Base-by-base conservation (phyloP, 306 rosid species). In the Parietaria judaica region DNA sequence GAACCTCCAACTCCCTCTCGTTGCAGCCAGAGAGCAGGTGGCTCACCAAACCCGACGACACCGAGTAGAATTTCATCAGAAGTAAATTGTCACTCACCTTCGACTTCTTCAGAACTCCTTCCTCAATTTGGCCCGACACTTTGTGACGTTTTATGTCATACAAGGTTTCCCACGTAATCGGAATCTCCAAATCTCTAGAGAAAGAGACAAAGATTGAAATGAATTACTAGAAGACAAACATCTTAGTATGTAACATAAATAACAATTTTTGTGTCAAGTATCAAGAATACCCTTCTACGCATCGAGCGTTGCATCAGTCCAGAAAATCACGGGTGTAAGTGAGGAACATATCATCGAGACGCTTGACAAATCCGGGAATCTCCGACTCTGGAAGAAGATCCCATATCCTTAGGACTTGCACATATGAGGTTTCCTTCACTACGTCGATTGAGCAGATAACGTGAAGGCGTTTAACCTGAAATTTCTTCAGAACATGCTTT, bases 381-480 rank as follows among this genome's bases (percentile, higher is more conserved):
- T 73, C 81, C 52, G 75, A 75, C 5, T 7, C 51, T 15, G 83
- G 82, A 53, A 81, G 13, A 49, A 86, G 39, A 58, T 86, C 95
- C 95, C 95, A 86, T n/a, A 86, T 70, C 74, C 51, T 86, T 35
- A 86, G 58, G 35, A 84, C 76, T 79, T 86, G 95, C n/a, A 16
- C 34, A 65, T 73, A 81, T 1, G 36, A 15, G 23, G 65, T 43
- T 67, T 77, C 84, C 70, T 81, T 75, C 39, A 35, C 79, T 31
- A 86, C 65, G 66, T 86, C 90, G 14, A 56, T 64, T 7, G 90
- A 71, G 58, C 78, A 86, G 56, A 81, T 41, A 39, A 84, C 60
- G 64, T 59, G 75, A 3, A 77, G 78, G 55, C 72, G 62, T 73
- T 76, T 83, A 68, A 86, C 84, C 69, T 79, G 81, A 41, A 75